Conservation (phyloP, 2,329 filamentous ascomycete species). For the Drechmeria coniospora region DNA sequence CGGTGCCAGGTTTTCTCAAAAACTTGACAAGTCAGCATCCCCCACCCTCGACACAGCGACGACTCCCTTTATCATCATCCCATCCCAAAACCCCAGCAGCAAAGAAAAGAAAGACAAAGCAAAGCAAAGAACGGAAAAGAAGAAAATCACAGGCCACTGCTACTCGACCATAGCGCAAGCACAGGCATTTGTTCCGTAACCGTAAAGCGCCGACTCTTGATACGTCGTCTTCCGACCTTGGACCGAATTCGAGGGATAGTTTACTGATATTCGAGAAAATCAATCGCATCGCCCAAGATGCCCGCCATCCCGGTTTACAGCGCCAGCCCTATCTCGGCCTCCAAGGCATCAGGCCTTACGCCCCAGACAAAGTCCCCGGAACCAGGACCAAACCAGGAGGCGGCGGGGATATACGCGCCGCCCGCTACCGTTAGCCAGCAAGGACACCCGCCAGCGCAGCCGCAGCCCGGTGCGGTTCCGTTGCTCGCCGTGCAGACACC, state of each 20-base stretch:
- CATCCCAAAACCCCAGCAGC: no score
- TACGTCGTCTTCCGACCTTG: no score
- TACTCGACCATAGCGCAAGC: no score
- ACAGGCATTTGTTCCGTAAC: no score
- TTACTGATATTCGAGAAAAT: not conserved
- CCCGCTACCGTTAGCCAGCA: constrained; percentile 7
- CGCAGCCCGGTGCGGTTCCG: constrained; percentile 31
- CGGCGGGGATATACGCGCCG: constrained; percentile 13
- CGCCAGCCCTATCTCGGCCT: constrained; percentile 40
- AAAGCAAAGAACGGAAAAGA: no score
- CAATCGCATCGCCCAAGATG: constrained; percentile 26
- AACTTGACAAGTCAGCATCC: no score
- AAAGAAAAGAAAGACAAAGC: no score
- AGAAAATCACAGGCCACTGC: no score
- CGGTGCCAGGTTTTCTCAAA: no score
- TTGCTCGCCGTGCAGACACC: constrained; percentile 28
- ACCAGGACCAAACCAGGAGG: constrained; percentile 3
- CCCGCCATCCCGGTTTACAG: constrained; percentile 45
- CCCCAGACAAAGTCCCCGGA: constrained; percentile 22
- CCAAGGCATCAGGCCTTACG: constrained; percentile 34
- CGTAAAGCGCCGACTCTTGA: no score
- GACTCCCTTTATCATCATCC: no score
- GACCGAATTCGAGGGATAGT: not conserved
- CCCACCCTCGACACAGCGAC: no score
- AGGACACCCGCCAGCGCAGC: constrained; percentile 26